Evolutionary conservation across 352 stramenopile genomes (phyloP), one percentile per base, ranked within the genome.

Genomic region (Phytophthora pseudosyringae): DNA sequence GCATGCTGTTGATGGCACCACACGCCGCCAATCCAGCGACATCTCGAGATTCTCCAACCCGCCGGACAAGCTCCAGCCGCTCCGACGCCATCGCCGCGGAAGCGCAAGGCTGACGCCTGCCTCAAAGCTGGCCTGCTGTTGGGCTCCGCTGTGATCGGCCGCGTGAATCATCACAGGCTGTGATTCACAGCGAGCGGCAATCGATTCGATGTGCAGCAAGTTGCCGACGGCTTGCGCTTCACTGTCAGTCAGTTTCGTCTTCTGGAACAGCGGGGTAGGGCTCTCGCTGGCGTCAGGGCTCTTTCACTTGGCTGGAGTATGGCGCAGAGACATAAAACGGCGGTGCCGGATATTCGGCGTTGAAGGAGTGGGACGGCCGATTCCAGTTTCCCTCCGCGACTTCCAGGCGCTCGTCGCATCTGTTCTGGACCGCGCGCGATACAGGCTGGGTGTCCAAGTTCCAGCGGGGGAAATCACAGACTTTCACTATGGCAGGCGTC

Each of bases 341-440:
- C 18, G 32, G 13, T 11, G 18, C 5, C 36, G 45, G 56, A 64
- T 64, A 64, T 50, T 53, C 39, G 16, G 15, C 4, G 56, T 64
- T 64, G 56, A 64, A 55, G 45, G 25, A 57, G 46, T 57, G 44
- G 26, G 15, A 36, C 52, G 1, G 11, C 12, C 11, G 8, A 48
- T 35, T 45, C 45, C 10, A 18, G 49, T 49, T 61, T 61, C 49
- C 58, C 53, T 43, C 15, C 11, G 13, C 18, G 49, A 67, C 25
- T 68, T 68, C 60, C 43, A 64, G 52, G 21, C 3, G 25, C 25
- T 35, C 26, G 51, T 29, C 51, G 15, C 60, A 43, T 67, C 40
- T 5, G 4, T 40, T 65, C 54, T 65, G 62, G 61, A 69, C 54
- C 61, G 13, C 29, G 0, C 7, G 25, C 33, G 11, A 67, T 67